Evolutionary conservation across 192 early-diverging fungal species (phyloP), one percentile per base, ranked within the genome.

Genomic region (Oehlia diaphana): DNA sequence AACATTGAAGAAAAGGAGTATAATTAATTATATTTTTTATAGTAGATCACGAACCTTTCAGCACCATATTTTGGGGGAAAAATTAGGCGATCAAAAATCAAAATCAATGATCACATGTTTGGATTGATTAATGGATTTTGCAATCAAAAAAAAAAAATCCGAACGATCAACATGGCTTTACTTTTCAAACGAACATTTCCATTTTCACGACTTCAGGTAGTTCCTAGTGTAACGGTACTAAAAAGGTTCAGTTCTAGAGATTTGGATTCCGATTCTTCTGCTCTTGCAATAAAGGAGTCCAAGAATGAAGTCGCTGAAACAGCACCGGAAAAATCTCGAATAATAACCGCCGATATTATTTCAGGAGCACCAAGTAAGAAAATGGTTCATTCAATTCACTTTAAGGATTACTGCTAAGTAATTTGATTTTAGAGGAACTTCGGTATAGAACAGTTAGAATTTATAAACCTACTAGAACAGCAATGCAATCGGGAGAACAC

Each of bases 401-500:
- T 53, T n/a, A 31, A 33, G 9, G 4, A 53, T 13, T 23, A 4
- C 19, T 31, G 10, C 21, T 53, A 53, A 74, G 10, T 13, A 61
- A 50, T 61, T 23, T 31, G 28, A 23, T 74, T 61, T 28, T 74
- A 87, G 88, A 87, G 83, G 85, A 86, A 26, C 79, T 95, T 71
- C 88, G 85, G 68, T 88, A 89, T 71, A 92, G 94, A 61, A 88
- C 90, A n/a, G 96, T 95, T 77, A 90, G 94, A 28, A 98, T 99
- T 72, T 98, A 86, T 86, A 83, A 88, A 65, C 95, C 94, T 33
- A 80, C 93, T 21, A 95, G 92, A 83, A 93, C 93, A 35, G 92
- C 96, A 4, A 95, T 93, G 82, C 96, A 97, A 82, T 92, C 90
- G 10, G 96, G 97, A 72, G 88, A 87, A 65, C 90, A 92, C 71